These are phyloP conservation scores for Aspergillus novoparasiticus DNA, from an alignment of 2,329 filamentous ascomycete species.

Conservation along the genomic window DNA sequence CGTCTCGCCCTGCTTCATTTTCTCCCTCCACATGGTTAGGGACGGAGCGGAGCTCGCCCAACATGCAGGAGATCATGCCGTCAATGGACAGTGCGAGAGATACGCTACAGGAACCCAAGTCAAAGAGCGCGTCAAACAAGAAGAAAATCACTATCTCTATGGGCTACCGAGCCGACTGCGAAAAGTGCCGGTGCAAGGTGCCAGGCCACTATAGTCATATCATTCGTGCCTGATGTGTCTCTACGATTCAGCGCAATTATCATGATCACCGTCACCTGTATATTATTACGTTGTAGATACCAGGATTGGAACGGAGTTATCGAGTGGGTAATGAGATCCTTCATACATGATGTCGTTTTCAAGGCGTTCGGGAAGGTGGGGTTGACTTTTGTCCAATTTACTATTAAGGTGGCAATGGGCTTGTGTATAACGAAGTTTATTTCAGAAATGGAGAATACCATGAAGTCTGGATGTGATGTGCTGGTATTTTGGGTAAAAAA, in stretches of 20 bases:
- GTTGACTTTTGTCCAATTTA: neutral
- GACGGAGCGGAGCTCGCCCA: neutral
- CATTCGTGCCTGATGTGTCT: constrained; percentile 45
- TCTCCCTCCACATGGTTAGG: neutral
- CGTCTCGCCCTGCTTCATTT: constrained; percentile 11
- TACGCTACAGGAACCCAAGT: neutral
- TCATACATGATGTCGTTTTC: neutral
- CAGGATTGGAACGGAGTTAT: neutral
- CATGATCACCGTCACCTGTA: neutral
- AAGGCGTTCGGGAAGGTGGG: neutral
- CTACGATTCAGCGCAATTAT: neutral
- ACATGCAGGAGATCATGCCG: constrained; percentile 10
- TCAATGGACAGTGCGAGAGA: neutral
- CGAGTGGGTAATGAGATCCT: neutral
- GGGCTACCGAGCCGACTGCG: constrained; percentile 76
- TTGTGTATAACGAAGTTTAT: neutral
- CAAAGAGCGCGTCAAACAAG: constrained; percentile 13
- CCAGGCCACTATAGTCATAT: constrained; percentile 83
- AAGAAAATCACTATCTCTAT: constrained; percentile 71
- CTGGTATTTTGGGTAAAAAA: neutral
- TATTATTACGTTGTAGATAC: constrained; percentile 7
- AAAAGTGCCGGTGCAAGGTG: constrained; percentile 73
- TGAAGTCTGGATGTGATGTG: neutral
- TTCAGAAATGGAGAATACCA: neutral
- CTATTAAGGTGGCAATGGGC: neutral